phyloP scores from a whole-genome alignment of 495 filamentous ascomycete species.

The Ascobolus immersus region DNA sequence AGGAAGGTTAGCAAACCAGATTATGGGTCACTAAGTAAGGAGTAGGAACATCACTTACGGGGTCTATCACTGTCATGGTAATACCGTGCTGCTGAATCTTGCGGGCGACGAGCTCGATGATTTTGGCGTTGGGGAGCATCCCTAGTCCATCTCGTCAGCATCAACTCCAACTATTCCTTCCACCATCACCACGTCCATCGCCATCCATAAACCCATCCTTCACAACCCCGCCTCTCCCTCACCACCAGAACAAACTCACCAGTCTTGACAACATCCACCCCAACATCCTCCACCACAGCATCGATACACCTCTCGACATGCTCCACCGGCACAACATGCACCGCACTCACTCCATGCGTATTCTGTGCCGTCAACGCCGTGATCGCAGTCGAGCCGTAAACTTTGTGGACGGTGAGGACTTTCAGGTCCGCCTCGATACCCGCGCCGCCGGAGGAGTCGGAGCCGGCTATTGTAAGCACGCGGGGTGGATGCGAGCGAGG shows the following conservation, averaged over 20 bases:
- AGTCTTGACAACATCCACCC: conserved; percentile 72
- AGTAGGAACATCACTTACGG: conserved; percentile 25
- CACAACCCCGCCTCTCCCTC: neutral
- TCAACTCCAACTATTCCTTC: too few species aligned
- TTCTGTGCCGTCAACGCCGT: conserved; percentile 90
- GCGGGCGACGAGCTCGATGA: conserved; percentile 47
- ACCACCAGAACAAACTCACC: conserved; percentile 12
- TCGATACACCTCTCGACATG: conserved; percentile 71
- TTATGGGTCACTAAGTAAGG: neutral
- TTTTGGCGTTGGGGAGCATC: conserved; percentile 66
- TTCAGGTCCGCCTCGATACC: conserved; percentile 96
- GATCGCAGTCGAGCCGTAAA: conserved; percentile 91
- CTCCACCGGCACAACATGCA: conserved; percentile 49
- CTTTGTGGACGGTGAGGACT: conserved; percentile 69
- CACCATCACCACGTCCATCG: neutral
- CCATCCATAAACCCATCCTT: neutral
- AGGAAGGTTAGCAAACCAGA: neutral
- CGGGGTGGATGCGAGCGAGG: too few species aligned
- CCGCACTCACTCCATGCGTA: conserved; percentile 56
- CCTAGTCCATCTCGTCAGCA: conserved; percentile 23
- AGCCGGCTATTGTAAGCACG: conserved; percentile 62
- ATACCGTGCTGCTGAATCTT: conserved; percentile 34
- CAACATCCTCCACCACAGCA: conserved; percentile 57
- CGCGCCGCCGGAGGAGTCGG: conserved; percentile 66
- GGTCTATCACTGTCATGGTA: conserved; percentile 50